Base-by-base conservation (phyloP, 2,329 filamentous ascomycete genomes). In the Arthrobotrys entomopaga region DNA sequence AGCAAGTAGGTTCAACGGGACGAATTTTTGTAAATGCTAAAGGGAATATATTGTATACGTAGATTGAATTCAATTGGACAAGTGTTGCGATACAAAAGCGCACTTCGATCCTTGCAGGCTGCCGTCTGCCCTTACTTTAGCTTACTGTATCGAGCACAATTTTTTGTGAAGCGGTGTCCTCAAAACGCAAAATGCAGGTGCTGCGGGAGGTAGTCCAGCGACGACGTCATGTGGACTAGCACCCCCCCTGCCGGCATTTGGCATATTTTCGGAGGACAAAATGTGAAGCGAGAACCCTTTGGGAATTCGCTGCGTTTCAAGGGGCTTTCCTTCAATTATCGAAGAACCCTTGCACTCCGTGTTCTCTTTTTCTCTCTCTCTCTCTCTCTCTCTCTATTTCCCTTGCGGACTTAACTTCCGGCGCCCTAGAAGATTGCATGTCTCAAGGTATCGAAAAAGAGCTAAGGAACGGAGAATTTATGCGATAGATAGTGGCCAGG, bases 221-320 rank as follows among this genome's bases (percentile, higher is more conserved):
- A 57, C 64, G 66, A 71, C 66, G 66, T 71, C 66, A 71, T 53
- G 52, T 19, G 50, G 16, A n/a, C 26, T 22, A 20, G 40, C 52
- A 34, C 40, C 29, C 43, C 43, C 46, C 66, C 64, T 71, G 52
- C 58, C 54, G 59, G 66, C 50, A 56, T 24, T 50, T 40, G 15
- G 11, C 19, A 46, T 22, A 26, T 57, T 38, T n/a, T 22, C 16
- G 29, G 38, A 54, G 29, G 40, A 20, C 42, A 46, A 40, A 19
- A 43, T 59, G 58, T 53, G 53, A 60, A 53, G 63, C 57, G 70
- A 61, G 52, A 50, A 50, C 56, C 54, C 42, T 74, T 74, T 66
- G 63, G 48, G 54, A 66, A 73, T 73, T 65, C 60, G 48, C 48
- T 49, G 43, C 56, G 70, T 74, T 74, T 74, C 70, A 74, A 74